Base-by-base conservation (phyloP, 2,329 filamentous ascomycete species). In the Ustulina deusta region DNA sequence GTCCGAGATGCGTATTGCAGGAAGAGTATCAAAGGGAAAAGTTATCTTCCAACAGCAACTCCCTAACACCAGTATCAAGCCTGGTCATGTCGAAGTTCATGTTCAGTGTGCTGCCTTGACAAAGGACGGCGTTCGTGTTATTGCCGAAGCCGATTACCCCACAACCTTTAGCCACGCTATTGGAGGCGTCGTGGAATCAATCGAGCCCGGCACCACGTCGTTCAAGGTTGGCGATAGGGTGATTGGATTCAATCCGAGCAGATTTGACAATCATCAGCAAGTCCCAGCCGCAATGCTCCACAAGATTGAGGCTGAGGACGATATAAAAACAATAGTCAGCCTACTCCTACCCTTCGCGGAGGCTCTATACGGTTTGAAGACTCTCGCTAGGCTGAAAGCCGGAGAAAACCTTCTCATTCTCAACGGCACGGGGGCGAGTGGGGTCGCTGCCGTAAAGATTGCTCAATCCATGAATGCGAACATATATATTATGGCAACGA, bases 331-430 rank as follows among this genome's bases (percentile, higher is more conserved):
- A n/a, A 56, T 42, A 6, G 34, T 17, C 6, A 42, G 34, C n/a
- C n/a, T 56, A 6, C 52, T 32, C 32, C 38, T 56, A 20, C 5
- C 11, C 32, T 56, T n/a, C 52, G 34, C 34, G 3, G n/a, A 32
- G 15, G 52, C 52, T 15, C 17, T 56, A 7, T 42, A 56, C 52
- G 7, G 52, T 27, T 17, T 56, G 13, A 15, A 56, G 29, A 42
- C 10, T 5, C 36, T 42, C 4, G 52, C 52, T 27, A 55, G 52
- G 55, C 0, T 48, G 51, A 36, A 73, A 70, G 63, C 20, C 62
- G 6, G 63, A 73, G 38, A 34, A 73, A n/a, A 20, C 54, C 29
- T 71, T 71, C 48, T 61, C 67, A 36, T 36, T 34, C n/a, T 71
- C 65, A 13, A 69, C 69, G 55, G 46, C 34, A 36, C 34, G 34